phyloP scores from a whole-genome alignment of 805 yeast species.

The Blastobotrys muscicola region DNA sequence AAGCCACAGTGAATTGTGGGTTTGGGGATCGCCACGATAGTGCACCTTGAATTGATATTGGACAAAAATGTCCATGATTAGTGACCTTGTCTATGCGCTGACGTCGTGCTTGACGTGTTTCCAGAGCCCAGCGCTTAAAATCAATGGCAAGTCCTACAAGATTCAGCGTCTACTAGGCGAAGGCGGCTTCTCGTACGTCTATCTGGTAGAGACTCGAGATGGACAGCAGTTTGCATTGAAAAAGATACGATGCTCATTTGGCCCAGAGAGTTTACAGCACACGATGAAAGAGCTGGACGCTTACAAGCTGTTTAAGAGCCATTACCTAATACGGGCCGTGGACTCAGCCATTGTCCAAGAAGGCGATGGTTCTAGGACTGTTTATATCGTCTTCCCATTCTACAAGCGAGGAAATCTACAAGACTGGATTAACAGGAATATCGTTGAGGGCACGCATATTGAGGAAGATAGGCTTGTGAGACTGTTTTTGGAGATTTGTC shows the following conservation, averaged over 20 bases:
- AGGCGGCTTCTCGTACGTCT: conserved; percentile 83
- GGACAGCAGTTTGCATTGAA: conserved; percentile 60
- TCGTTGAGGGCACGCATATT: conserved; percentile 44
- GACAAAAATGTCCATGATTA: conserved; percentile 12
- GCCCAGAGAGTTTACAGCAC: conserved; percentile 59
- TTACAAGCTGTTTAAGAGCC: conserved; percentile 57
- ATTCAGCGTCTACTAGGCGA: conserved; percentile 74
- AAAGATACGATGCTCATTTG: conserved; percentile 81
- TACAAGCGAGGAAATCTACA: conserved; percentile 67
- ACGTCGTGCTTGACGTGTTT: conserved; percentile 32
- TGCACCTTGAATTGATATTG: not conserved
- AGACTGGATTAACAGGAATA: conserved; percentile 60
- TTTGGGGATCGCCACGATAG: not conserved
- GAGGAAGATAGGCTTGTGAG: conserved; percentile 56
- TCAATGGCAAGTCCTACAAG: conserved; percentile 53
- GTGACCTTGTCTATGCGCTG: conserved; percentile 23
- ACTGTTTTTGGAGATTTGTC: conserved; percentile 57
- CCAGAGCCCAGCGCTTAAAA: conserved; percentile 44
- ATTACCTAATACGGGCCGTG: conserved; percentile 56
- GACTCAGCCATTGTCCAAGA: conserved; percentile 69
- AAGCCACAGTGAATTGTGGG: not conserved
- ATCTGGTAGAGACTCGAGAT: conserved; percentile 49
- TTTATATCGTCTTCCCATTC: conserved; percentile 72
- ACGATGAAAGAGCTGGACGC: conserved; percentile 74
- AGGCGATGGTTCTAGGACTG: conserved; percentile 66